phyloP scores from a whole-genome alignment of 1,139 yeast species.

The Saccharomyces pastorianus region DNA sequence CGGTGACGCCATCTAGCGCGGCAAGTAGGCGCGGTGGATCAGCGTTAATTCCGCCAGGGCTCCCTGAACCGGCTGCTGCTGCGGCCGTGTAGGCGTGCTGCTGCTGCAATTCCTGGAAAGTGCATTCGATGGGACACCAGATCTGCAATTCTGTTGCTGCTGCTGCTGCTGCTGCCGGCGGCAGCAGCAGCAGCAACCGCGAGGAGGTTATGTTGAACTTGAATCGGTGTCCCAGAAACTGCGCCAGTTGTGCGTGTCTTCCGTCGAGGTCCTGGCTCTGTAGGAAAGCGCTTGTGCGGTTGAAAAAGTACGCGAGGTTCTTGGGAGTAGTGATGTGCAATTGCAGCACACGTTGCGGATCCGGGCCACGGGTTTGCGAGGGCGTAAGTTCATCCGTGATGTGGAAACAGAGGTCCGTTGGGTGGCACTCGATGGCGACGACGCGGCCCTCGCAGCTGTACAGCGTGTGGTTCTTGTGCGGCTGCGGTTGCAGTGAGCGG shows the following conservation, averaged over 20 bases:
- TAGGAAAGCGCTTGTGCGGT: not conserved
- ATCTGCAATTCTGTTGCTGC: constrained; percentile 7
- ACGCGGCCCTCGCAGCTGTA: constrained; percentile 6
- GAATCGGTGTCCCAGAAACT: constrained; percentile 5
- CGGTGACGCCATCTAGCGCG: not conserved
- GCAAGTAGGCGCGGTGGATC: not conserved
- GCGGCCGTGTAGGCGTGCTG: not conserved
- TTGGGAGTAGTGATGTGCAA: constrained; percentile 12
- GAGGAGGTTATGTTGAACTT: constrained; percentile 6
- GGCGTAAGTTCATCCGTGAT: not conserved
- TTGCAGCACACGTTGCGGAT: constrained; percentile 2
- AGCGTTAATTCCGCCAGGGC: not conserved
- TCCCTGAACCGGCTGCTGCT: not conserved
- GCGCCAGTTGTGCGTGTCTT: constrained; percentile 1
- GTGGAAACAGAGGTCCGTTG: constrained; percentile 1
- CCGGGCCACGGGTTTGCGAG: not conserved
- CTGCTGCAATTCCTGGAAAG: constrained; percentile 16
- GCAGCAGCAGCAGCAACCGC: too few species aligned
- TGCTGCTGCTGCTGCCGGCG: not conserved
- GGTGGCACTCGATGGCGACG: constrained; percentile 4
- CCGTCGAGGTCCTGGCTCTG: not conserved
- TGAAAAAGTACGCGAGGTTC: constrained; percentile 4
- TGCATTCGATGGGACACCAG: constrained; percentile 24
- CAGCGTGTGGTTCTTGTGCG: not conserved
- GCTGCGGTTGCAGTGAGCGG: not conserved